Evolutionary conservation across 2,329 filamentous ascomycete species (phyloP).

Genomic region (Calonectria pseudoreteaudii): DNA sequence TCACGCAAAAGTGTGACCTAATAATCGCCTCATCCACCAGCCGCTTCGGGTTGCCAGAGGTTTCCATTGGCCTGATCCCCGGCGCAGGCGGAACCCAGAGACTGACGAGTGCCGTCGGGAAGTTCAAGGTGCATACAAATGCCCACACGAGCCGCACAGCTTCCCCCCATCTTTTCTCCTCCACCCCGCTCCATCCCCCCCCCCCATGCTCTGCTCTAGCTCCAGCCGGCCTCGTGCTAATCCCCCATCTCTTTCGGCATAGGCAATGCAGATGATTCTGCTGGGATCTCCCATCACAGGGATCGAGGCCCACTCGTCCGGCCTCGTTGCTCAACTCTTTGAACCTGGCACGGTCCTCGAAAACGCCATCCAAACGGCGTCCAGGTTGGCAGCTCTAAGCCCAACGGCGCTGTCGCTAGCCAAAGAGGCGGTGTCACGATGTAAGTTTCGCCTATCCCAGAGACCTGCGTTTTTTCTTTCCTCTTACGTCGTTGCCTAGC

Average conservation of each 20-base stretch:
- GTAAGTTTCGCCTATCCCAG: conserved; percentile 31
- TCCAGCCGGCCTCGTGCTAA: neutral
- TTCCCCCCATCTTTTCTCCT: too few species aligned
- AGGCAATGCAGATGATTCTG: conserved; percentile 50
- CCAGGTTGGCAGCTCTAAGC: conserved; percentile 40
- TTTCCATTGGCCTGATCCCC: conserved; percentile 54
- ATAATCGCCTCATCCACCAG: conserved; percentile 51
- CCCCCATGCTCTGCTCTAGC: neutral
- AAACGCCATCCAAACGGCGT: conserved; percentile 38
- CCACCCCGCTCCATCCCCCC: neutral
- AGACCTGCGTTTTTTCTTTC: neutral
- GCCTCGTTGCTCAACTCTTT: conserved; percentile 43
- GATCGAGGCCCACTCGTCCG: conserved; percentile 40
- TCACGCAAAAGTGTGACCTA: conserved; percentile 50
- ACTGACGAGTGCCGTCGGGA: conserved; percentile 55
- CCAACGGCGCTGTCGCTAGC: conserved; percentile 42
- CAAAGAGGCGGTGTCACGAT: conserved; percentile 44
- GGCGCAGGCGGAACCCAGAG: conserved; percentile 56
- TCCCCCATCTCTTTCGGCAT: neutral
- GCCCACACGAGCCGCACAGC: neutral
- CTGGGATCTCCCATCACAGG: conserved; percentile 42
- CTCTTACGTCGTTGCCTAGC: conserved; percentile 28
- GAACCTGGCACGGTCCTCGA: conserved; percentile 44
- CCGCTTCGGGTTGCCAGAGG: conserved; percentile 55
- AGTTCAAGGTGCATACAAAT: conserved; percentile 49